These are phyloP conservation scores for Aspergillus sp. DNA, from an alignment of 2,329 filamentous ascomycete species.

Conservation along the genomic window DNA sequence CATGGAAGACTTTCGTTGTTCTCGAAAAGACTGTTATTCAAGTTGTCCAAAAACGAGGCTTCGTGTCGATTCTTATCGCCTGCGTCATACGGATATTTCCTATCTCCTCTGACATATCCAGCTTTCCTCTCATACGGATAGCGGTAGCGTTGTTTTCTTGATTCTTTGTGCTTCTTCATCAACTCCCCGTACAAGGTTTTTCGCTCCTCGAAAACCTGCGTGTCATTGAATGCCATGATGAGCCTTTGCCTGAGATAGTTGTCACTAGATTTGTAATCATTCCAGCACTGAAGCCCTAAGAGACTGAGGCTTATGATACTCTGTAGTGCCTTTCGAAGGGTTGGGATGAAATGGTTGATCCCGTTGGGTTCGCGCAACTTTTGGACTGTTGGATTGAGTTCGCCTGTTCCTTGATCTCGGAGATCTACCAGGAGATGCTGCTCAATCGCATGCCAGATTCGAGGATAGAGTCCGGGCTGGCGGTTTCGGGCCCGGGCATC, in stretches of 20 bases:
- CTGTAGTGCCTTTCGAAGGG: constrained; percentile 21
- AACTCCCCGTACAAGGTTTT: constrained; percentile 2
- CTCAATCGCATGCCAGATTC: constrained; percentile 28
- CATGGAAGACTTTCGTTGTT: constrained; percentile 5
- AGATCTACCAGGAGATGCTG: constrained; percentile 23
- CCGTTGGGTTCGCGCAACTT: constrained; percentile 19
- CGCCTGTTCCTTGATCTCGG: not conserved
- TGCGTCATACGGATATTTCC: constrained; percentile 24
- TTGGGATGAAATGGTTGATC: constrained; percentile 24
- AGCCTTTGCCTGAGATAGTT: constrained; percentile 11
- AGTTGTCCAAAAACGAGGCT: constrained; percentile 10
- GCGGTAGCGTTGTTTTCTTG: constrained; percentile 6
- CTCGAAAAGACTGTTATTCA: constrained; percentile 20
- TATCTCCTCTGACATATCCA: constrained; percentile 13
- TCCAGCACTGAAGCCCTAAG: constrained; percentile 24
- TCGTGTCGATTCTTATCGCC: constrained; percentile 15
- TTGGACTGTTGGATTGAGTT: constrained; percentile 9
- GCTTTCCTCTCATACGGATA: constrained; percentile 22
- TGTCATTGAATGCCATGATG: constrained; percentile 16
- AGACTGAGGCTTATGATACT: constrained; percentile 28
- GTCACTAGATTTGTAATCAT: constrained; percentile 21
- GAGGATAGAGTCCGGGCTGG: constrained; percentile 23
- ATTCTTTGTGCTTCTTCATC: constrained; percentile 1
- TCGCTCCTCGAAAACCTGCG: constrained; percentile 15
- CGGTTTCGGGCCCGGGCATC: constrained; percentile 15